Base-by-base conservation (phyloP, 371 early-diverging fungal genomes). In the Batkoa obscura region DNA sequence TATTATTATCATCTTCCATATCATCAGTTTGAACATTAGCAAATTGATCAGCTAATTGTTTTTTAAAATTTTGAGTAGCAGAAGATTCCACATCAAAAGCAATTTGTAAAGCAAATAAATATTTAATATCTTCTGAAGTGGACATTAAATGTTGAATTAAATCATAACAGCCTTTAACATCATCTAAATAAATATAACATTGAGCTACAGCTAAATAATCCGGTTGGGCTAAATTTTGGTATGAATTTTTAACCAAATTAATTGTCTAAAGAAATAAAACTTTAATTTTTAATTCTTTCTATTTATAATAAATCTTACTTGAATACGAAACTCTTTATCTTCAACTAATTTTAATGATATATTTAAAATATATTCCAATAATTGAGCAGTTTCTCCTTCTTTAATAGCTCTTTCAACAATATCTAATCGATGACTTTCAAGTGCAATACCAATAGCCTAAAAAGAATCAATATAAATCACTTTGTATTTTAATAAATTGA, bases 81-180 rank as follows among this genome's bases (percentile, higher is more conserved):
- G 84, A 90, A 56, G 83, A 88, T 62, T 92, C 89, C 43, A 95
- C 68, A 59, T 97, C 98, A 66, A 97, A 97, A 0, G 93, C 92
- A 51, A 97, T 84, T 73, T 97, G 96, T 64, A 86, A 91, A 9
- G 92, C 94, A 66, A 86, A 85, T 58, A 95, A 66, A 55, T 73
- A 56, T 50, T 80, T 70, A 61, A 64, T 41, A 68, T 75, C 50
- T 9, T 48, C 32, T 5, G 3, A 23, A 8, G 3, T 45, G 17
- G 67, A 68, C 43, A 80, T 65, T 52, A 96, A 72, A 12, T 66
- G 70, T 56, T 74, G 64, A 46, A 94, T 68, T 54, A 94, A 65
- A 30, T 78, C 72, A 30, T 90, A 85, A 42, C 85, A 79, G 30
- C 78, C 73, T 1, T 61, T 47, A 8, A 82, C 69, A 60, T 87